phyloP scores from a whole-genome alignment of 2,329 filamentous ascomycete species.

The Huntiella bhutanensis region DNA sequence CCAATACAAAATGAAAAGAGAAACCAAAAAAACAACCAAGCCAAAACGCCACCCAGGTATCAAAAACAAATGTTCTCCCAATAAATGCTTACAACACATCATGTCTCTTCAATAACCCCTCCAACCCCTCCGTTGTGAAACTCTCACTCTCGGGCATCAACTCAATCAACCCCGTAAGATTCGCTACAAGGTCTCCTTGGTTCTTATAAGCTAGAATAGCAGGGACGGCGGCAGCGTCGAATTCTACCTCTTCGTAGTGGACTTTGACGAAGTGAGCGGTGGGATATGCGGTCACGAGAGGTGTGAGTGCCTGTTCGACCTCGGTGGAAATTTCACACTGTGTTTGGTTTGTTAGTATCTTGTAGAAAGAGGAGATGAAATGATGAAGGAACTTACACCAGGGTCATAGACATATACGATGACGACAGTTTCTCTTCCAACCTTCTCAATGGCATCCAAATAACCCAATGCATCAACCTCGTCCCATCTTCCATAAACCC shows the following conservation, averaged over 20 bases:
- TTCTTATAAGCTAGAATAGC: conserved; percentile 76
- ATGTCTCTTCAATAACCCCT: conserved; percentile 32
- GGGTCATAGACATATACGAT: conserved; percentile 88
- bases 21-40: neutral
- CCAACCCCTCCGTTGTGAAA: conserved; percentile 35
- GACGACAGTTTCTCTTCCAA: conserved; percentile 59
- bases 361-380: neutral
- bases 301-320: conserved; percentile 59
- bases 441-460: conserved; percentile 90
- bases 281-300: conserved; percentile 52
- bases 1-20: neutral
- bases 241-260: conserved; percentile 81
- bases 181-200: conserved; percentile 75
- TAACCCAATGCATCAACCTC: conserved; percentile 81
- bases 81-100: conserved; percentile 22
- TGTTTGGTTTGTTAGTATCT: conserved; percentile 13
- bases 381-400: conserved; percentile 37
- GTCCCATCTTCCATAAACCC: conserved; percentile 62
- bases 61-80: neutral
- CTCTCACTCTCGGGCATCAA: conserved; percentile 57
- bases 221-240: conserved; percentile 74
- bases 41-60: neutral
- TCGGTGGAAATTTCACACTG: conserved; percentile 63
- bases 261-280: conserved; percentile 77
- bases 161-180: conserved; percentile 68